Percentiles rank a stretch among this genome's conserved stretches.
Evolutionary conservation across 805 yeast genomes (phyloP).

Genomic region (Kuraishia hungarica): DNA sequence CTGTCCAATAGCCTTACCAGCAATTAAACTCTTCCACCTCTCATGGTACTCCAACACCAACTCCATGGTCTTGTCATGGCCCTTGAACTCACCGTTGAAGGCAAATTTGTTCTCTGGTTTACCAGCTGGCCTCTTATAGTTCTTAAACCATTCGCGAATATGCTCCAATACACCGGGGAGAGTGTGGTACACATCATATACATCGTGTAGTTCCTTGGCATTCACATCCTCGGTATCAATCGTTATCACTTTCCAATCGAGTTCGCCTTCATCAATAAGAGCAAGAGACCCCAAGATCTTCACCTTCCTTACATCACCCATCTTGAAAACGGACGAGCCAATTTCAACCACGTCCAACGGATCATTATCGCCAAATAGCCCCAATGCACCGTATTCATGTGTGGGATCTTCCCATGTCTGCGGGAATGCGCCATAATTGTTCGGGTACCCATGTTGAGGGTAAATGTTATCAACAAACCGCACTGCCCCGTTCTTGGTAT

Average conservation of each 20-base stretch:
- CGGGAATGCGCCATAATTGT: conserved; percentile 83
- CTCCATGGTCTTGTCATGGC: conserved; percentile 47
- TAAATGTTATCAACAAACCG: conserved; percentile 73
- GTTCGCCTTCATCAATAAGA: conserved; percentile 85
- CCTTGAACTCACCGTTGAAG: conserved; percentile 58
- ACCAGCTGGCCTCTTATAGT: conserved; percentile 78
- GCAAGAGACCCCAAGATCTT: conserved; percentile 74
- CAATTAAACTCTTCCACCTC: conserved; percentile 57
- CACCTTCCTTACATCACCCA: conserved; percentile 50
- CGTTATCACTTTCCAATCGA: conserved; percentile 88
- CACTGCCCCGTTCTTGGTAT: conserved; percentile 56
- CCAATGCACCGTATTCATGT: conserved; percentile 26
- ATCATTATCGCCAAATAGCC: conserved; percentile 78
- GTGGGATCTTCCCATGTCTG: conserved; percentile 98
- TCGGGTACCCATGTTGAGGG: conserved; percentile 80
- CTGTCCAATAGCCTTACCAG: conserved; percentile 20
- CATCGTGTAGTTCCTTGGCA: conserved; percentile 48
- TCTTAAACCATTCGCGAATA: conserved; percentile 73
- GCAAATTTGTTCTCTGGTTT: conserved; percentile 72
- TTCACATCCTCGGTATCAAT: conserved; percentile 62
- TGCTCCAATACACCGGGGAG: conserved; percentile 68
- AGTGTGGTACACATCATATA: conserved; percentile 56
- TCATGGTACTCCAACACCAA: conserved; percentile 56
- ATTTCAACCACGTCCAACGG: conserved; percentile 94
- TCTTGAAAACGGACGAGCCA: conserved; percentile 39